Percentiles rank a stretch among this genome's conserved stretches.
These are phyloP conservation scores for Eutypa lata DNA, from an alignment of 2,329 filamentous ascomycete genomes.

Conservation along the genomic window DNA sequence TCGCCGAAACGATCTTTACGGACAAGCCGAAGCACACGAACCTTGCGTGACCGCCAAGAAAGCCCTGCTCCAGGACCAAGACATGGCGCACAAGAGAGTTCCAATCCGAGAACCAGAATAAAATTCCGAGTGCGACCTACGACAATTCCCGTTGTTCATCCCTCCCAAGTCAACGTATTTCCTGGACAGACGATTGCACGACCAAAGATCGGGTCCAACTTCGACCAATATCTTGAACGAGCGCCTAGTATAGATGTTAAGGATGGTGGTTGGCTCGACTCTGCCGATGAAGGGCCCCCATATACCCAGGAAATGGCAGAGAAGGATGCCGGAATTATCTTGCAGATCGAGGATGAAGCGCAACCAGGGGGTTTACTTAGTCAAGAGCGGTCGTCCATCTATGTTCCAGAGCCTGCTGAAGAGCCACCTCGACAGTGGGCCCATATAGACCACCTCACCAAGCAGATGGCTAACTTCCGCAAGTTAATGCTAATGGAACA, in stretches of 20 bases:
- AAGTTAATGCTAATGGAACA: conserved; percentile 78
- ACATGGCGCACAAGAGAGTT: conserved; percentile 15
- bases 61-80: conserved; percentile 17
- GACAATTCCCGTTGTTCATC: conserved; percentile 57
- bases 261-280: conserved; percentile 53
- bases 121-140: conserved; percentile 46
- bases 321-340: conserved; percentile 67
- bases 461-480: conserved; percentile 76
- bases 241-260: conserved; percentile 52
- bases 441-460: conserved; percentile 81
- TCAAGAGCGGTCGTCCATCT: conserved; percentile 65
- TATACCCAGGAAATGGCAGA: conserved; percentile 61
- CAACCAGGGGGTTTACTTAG: conserved; percentile 75
- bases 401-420: conserved; percentile 67
- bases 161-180: conserved; percentile 51
- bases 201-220: conserved; percentile 49
- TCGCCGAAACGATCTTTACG: conserved; percentile 38
- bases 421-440: conserved; percentile 78
- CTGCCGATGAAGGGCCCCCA: conserved; percentile 51
- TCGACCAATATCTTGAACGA: conserved; percentile 56
- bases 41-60: conserved; percentile 27
- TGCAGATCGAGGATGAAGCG: conserved; percentile 69
- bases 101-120: conserved; percentile 35
- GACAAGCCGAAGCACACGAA: conserved; percentile 41
- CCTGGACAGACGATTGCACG: conserved; percentile 32